Conservation (phyloP, 2,329 filamentous ascomycete genomes). For the Fusarium pseudoanthophilum region DNA sequence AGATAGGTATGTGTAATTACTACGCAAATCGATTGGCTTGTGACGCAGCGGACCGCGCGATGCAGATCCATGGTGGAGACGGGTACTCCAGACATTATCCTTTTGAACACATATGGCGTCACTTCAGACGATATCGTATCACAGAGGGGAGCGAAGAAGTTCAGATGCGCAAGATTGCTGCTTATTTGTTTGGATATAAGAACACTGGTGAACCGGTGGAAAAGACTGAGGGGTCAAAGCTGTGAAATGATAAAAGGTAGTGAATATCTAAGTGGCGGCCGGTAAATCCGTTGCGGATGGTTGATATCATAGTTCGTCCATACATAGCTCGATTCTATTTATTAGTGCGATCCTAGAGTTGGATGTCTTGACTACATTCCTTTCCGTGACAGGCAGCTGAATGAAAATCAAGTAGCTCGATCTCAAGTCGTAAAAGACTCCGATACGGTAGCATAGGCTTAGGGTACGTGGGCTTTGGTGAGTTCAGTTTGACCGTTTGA, state of each 20-base stretch:
- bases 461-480: not conserved
- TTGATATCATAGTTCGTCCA: fast-evolving
- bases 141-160: not conserved
- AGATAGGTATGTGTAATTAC: not conserved
- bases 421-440: too few species aligned
- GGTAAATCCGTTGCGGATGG: not conserved
- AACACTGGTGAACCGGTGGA: not conserved
- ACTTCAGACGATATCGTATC: not conserved
- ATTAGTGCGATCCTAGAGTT: not conserved
- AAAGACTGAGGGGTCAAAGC: not conserved
- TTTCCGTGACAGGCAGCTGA: not conserved
- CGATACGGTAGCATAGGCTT: too few species aligned
- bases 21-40: not conserved
- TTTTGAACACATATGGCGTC: not conserved
- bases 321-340: too few species aligned
- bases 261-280: fast-evolving
- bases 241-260: not conserved
- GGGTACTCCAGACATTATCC: not conserved
- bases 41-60: not conserved
- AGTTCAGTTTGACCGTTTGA: not conserved
- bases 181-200: not conserved
- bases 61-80: not conserved
- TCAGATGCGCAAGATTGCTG: not conserved
- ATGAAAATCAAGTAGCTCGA: too few species aligned
- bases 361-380: not conserved